A percentile compares a stretch with the other conserved stretches of the same genome.
Evolutionary conservation across 768 basidiomycete genomes (phyloP).

Genomic region (Chalciporus piperatus): DNA sequence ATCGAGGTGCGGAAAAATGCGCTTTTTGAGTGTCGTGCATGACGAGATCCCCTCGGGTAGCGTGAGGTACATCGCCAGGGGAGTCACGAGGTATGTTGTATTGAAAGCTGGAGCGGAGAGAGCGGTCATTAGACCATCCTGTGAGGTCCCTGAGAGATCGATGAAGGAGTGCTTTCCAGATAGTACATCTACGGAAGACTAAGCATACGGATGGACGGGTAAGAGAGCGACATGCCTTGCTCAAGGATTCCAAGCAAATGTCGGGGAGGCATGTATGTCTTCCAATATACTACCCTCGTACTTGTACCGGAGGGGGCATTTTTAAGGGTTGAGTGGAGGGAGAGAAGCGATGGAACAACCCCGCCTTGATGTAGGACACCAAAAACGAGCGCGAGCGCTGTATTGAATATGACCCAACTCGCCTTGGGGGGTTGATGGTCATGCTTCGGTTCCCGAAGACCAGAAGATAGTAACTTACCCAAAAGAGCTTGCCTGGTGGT

Average conservation of each 20-base stretch:
- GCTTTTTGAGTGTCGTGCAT: slow-evolving; percentile 24
- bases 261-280: slow-evolving; percentile 39
- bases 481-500: slow-evolving; percentile 29
- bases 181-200: slow-evolving; percentile 20
- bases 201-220: not conserved
- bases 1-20: slow-evolving; percentile 38
- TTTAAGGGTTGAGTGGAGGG: slow-evolving; percentile 27
- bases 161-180: slow-evolving; percentile 20
- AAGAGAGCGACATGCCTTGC: slow-evolving; percentile 16
- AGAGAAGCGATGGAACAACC: slow-evolving; percentile 37
- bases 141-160: slow-evolving; percentile 31
- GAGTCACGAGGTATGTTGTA: slow-evolving; percentile 29
- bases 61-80: slow-evolving; percentile 24
- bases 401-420: slow-evolving; percentile 30
- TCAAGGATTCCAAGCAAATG: slow-evolving; percentile 32
- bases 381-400: slow-evolving; percentile 30
- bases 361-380: slow-evolving; percentile 41
- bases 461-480: slow-evolving; percentile 23
- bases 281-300: slow-evolving; percentile 35
- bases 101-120: slow-evolving; percentile 12
- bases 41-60: slow-evolving; percentile 15
- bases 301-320: slow-evolving; percentile 1
- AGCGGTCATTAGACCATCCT: slow-evolving; percentile 13
- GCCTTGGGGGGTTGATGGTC: slow-evolving; percentile 15
- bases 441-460: not conserved